These are phyloP conservation scores for Cyanodermella asteris DNA, from an alignment of 2,329 filamentous ascomycete genomes.

Conservation along the genomic window DNA sequence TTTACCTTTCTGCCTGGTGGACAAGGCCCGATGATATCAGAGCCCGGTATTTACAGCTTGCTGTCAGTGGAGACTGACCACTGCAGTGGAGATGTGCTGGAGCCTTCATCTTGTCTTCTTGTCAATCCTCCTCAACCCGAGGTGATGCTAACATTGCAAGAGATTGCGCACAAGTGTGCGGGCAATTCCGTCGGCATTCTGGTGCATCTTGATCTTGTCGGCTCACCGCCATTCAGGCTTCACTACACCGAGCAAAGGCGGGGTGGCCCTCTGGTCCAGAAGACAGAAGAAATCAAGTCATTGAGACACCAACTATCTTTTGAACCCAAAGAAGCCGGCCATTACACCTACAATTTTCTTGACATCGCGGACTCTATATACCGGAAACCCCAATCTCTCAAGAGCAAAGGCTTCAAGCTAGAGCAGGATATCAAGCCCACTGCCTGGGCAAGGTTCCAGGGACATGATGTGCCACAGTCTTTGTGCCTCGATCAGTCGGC, in stretches of 20 bases:
- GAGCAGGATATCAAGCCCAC: slow-evolving; percentile 88
- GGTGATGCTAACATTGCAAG: slow-evolving; percentile 49
- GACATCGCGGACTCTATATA: slow-evolving; percentile 71
- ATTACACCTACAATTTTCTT: slow-evolving; percentile 69
- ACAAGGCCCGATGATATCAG: slow-evolving; percentile 45
- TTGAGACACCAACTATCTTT: slow-evolving; percentile 70
- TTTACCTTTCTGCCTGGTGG: slow-evolving; percentile 38
- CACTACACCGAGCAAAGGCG: slow-evolving; percentile 51
- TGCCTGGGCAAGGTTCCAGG: slow-evolving; percentile 51
- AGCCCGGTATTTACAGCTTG: slow-evolving; percentile 70
- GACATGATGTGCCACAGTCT: slow-evolving; percentile 30
- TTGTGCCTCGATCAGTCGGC: slow-evolving; percentile 70
- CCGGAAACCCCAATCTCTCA: slow-evolving; percentile 35
- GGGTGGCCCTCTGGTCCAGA: slow-evolving; percentile 30
- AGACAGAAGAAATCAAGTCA: slow-evolving; percentile 39
- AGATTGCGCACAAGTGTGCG: slow-evolving; percentile 85
- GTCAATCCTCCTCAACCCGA: slow-evolving; percentile 79
- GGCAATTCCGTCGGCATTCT: slow-evolving; percentile 79
- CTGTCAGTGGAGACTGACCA: slow-evolving; percentile 57
- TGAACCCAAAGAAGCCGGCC: slow-evolving; percentile 57
- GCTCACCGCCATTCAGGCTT: slow-evolving; percentile 78
- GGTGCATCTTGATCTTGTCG: slow-evolving; percentile 73
- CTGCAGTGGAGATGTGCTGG: slow-evolving; percentile 72
- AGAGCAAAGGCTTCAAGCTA: slow-evolving; percentile 39
- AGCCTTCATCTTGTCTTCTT: slow-evolving; percentile 82